Evolutionary conservation across 352 stramenopile species (phyloP).

Genomic region (Blastocystis sp.): DNA sequence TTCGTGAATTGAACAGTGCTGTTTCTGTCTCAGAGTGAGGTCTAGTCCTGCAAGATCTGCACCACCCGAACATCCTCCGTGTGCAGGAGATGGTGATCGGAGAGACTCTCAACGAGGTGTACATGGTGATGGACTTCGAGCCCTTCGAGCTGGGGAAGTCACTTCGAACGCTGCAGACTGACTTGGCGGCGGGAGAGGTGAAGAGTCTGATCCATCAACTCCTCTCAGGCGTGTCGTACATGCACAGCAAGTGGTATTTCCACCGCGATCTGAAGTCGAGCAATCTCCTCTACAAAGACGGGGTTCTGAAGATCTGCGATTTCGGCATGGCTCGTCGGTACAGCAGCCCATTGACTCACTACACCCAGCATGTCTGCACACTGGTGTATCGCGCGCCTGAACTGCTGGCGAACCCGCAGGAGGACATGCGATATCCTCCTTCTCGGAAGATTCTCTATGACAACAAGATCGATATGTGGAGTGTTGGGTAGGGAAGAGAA

Average conservation of each 20-base stretch:
- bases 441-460: conserved; percentile 69
- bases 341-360: conserved; percentile 69
- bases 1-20: conserved; percentile 74
- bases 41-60: conserved; percentile 70
- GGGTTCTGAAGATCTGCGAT: conserved; percentile 75
- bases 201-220: conserved; percentile 74
- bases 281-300: conserved; percentile 76
- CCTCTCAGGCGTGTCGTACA: conserved; percentile 68
- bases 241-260: conserved; percentile 74
- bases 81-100: conserved; percentile 80
- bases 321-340: conserved; percentile 68
- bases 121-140: conserved; percentile 82
- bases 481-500: conserved; percentile 65
- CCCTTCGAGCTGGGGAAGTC: conserved; percentile 71
- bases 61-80: conserved; percentile 77
- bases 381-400: conserved; percentile 87
- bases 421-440: conserved; percentile 68
- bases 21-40: not conserved
- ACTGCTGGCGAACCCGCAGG: conserved; percentile 72
- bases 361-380: conserved; percentile 88
- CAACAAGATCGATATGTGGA: conserved; percentile 80
- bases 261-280: conserved; percentile 78
- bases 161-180: not conserved
- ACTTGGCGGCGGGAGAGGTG: conserved; percentile 69
- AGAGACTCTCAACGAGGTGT: conserved; percentile 77